Evolutionary conservation across 2,329 filamentous ascomycete genomes (phyloP), one percentile per base, ranked within the genome.

Genomic region (Sclerotinia spermophila): DNA sequence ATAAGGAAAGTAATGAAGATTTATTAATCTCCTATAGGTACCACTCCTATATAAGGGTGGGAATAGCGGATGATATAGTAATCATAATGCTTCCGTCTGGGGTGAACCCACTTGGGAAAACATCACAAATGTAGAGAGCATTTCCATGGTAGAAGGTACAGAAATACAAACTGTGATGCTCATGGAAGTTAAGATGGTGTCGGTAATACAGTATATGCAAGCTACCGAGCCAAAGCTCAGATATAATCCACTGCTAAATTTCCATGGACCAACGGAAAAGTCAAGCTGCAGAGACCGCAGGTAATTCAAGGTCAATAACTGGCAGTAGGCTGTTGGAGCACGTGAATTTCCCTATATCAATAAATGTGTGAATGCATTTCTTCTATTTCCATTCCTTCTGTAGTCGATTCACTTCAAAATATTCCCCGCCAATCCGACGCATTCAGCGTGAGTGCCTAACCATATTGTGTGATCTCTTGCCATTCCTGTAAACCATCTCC

Each of bases 121-220:
- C 40, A 42, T 11, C 13, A 42, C 15, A 42, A 8, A n/a, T n/a
- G n/a, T n/a, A n/a, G n/a, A n/a, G 4, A 24, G 0, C 44, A 48
- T 8, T 24, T 3, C 3, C 21, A 3, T n/a, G 21, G 44, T 6
- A n/a, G 1, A 2, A 48, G 4, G 0, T 48, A n/a, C 4, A 48
- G 8, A 1, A 5, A n/a, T 15, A 48, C 10, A n/a, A n/a, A 11
- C 24, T n/a, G 45, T n/a, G n/a, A n/a, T n/a, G n/a, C n/a, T n/a
- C n/a, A n/a, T n/a, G n/a, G n/a, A n/a, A n/a, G n/a, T 48, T 48
- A 4, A 13, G 24, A 11, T 48, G 45, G 10, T n/a, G 10, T n/a
- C 11, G n/a, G 3, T n/a, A n/a, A 48, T 0, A n/a, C 19, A 6
- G n/a, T 0, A n/a, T 7, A 6, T 5, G 10, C 11, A 48, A n/a